A percentile compares a stretch with the other conserved stretches of the same genome.
Evolutionary conservation across 2,329 filamentous ascomycete genomes (phyloP).

Genomic region (Hypoxylon sp.): DNA sequence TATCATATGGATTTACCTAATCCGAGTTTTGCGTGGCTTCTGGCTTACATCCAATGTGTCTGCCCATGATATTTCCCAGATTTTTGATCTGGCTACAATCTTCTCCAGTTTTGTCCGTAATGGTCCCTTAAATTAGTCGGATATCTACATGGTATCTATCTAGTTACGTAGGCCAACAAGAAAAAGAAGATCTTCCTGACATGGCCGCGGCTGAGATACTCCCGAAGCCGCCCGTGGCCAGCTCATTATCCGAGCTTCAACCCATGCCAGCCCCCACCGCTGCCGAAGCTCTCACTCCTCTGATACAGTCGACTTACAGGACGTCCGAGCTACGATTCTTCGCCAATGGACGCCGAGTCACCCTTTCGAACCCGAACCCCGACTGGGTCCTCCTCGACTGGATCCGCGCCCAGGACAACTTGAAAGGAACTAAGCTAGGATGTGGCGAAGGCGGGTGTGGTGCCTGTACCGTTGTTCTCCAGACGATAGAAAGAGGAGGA

Average conservation of each 20-base stretch:
- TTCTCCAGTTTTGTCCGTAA: background rate
- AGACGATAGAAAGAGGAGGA: conserved; percentile 84
- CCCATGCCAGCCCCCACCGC: conserved; percentile 30
- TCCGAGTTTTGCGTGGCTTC: background rate
- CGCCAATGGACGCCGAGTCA: conserved; percentile 51
- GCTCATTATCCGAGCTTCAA: background rate
- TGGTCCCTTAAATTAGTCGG: background rate
- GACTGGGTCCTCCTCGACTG: conserved; percentile 54
- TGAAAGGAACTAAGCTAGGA: conserved; percentile 62
- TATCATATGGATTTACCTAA: background rate
- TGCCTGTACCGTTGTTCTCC: conserved; percentile 92
- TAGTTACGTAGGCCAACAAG: too few relatives aligned
- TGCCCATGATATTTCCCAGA: background rate
- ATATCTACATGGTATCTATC: background rate
- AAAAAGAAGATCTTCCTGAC: background rate
- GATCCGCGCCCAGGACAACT: conserved; percentile 45
- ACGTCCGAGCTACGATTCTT: conserved; percentile 53
- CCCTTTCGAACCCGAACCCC: conserved; percentile 49
- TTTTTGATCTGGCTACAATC: background rate
- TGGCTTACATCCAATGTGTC: background rate
- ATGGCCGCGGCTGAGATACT: conserved; percentile 42
- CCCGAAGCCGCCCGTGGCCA: conserved; percentile 30
- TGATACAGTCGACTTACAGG: conserved; percentile 52
- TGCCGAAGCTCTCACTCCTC: conserved; percentile 42
- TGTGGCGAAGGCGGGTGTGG: conserved; percentile 96